Evolutionary conservation across 176 grass and related monocot genomes (phyloP), one percentile per base, ranked within the genome.

Genomic region (Leersia perrieri): DNA sequence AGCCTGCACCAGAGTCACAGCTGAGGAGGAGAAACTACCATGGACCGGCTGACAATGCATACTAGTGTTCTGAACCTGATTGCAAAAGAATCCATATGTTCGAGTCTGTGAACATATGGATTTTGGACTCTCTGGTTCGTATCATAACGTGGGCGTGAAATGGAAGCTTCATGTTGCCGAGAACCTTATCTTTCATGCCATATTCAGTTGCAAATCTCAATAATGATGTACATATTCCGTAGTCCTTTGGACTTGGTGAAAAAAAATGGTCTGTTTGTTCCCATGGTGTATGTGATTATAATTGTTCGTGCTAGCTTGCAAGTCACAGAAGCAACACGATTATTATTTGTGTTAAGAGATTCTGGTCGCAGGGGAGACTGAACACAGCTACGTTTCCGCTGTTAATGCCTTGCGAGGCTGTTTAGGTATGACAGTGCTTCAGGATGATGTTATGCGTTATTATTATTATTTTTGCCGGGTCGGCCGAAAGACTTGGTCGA

Each of bases 11-110:
- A 14, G 96, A 95, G 76, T 99, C 96, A 34, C 92, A 99, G 79
- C 81, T 99, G 5, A 99, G 96, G 84, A 93, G 96, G 87, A 99
- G 96, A 86, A 88, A 92, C 66, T 99, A 99, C 75, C 84, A 91
- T 36, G 82, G 88, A 7, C 88, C 90, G 9, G 76, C 90, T 16
- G 82, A 86, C 41, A 89, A 87, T 7, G 35, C 84, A 0, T 77
- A 88, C 0, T 86, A 86, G 31, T 47, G 45, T n/a, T 30, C 42
- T 58, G 23, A 20, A 20, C n/a, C 33, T 31, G 42, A 58, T 81
- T 55, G 82, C 15, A 40, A 42, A 42, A 1, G 45, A 66, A 8
- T 23, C 33, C 13, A 44, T 12, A 10, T 70, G 58, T 11, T 64
- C 20, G 11, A 29, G 3, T 30, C 51, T 16, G 15, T 33, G 39